These are phyloP conservation scores for Kodamaea hsintzibuensis DNA, from an alignment of 805 yeast species.

Conservation along the genomic window DNA sequence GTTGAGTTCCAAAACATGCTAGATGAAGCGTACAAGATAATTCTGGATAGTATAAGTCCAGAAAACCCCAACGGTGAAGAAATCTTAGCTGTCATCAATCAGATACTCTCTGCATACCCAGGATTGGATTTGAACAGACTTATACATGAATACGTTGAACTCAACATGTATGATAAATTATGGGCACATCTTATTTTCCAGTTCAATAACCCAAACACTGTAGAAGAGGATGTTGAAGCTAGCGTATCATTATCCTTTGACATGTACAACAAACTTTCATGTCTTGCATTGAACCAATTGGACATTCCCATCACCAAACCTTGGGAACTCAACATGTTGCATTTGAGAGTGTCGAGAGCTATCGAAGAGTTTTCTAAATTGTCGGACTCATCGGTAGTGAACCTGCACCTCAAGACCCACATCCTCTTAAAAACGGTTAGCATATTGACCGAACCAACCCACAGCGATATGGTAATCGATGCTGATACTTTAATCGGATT, in stretches of 20 bases:
- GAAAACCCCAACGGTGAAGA: constrained; percentile 38
- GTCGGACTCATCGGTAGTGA: constrained; percentile 38
- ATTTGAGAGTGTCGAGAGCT: constrained; percentile 50
- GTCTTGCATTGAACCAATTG: constrained; percentile 51
- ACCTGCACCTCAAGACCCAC: constrained; percentile 48
- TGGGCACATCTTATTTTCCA: constrained; percentile 53
- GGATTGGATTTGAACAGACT: constrained; percentile 50
- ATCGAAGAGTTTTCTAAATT: constrained; percentile 50
- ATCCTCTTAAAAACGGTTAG: constrained; percentile 54
- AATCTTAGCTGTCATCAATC: constrained; percentile 30
- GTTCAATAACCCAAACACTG: constrained; percentile 28
- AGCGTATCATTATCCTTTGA: constrained; percentile 26
- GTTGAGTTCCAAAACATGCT: constrained; percentile 34
- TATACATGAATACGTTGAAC: constrained; percentile 71
- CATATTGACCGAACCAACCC: constrained; percentile 39
- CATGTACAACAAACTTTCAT: constrained; percentile 35
- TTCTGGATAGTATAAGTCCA: constrained; percentile 39
- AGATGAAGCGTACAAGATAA: constrained; percentile 35
- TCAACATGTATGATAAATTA: constrained; percentile 61
- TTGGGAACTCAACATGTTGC: constrained; percentile 37
- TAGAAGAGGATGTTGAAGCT: constrained; percentile 26
- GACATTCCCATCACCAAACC: constrained; percentile 45
- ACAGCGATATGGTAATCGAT: constrained; percentile 45
- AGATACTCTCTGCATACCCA: constrained; percentile 35
- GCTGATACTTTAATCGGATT: constrained; percentile 82